These are phyloP conservation scores for Trichoderma koningii DNA, from an alignment of 2,329 filamentous ascomycete genomes.

Conservation along the genomic window DNA sequence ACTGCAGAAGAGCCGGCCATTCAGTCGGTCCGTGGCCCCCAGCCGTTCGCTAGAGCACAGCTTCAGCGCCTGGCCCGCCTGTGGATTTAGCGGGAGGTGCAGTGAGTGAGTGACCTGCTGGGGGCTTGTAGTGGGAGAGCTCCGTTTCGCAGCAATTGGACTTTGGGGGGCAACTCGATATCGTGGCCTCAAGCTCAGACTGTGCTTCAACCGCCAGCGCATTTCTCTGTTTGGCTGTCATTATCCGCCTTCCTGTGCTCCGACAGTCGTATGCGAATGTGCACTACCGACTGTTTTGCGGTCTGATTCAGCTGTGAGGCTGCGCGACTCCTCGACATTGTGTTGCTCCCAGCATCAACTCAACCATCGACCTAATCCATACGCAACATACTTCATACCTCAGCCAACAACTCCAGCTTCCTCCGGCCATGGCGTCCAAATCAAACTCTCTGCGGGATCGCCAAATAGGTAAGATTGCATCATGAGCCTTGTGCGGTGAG, in stretches of 20 bases:
- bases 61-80: neutral
- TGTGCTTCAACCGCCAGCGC: conserved; percentile 6
- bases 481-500: neutral
- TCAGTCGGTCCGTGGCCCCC: conserved; percentile 30
- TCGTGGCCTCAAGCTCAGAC: conserved; percentile 31
- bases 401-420: conserved; percentile 1
- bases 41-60: conserved; percentile 8
- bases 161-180: conserved; percentile 24
- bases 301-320: conserved; percentile 17
- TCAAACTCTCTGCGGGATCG: conserved; percentile 53
- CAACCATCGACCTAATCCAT: neutral
- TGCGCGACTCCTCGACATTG: conserved; percentile 15
- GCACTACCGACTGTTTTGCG: conserved; percentile 1
- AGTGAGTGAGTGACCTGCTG: conserved; percentile 22
- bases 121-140: conserved; percentile 19
- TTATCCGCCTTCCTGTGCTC: neutral
- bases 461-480: conserved; percentile 47
- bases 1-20: conserved; percentile 19
- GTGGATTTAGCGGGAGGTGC: neutral
- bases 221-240: neutral
- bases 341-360: neutral
- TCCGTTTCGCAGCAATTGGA: conserved; percentile 7
- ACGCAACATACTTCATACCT: neutral
- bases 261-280: neutral
- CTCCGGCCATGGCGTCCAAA: conserved; percentile 47